Percentiles rank a stretch among this genome's conserved stretches.
Conservation (phyloP, 2,329 filamentous ascomycete genomes). For the Arthrobotrys megalospora region DNA sequence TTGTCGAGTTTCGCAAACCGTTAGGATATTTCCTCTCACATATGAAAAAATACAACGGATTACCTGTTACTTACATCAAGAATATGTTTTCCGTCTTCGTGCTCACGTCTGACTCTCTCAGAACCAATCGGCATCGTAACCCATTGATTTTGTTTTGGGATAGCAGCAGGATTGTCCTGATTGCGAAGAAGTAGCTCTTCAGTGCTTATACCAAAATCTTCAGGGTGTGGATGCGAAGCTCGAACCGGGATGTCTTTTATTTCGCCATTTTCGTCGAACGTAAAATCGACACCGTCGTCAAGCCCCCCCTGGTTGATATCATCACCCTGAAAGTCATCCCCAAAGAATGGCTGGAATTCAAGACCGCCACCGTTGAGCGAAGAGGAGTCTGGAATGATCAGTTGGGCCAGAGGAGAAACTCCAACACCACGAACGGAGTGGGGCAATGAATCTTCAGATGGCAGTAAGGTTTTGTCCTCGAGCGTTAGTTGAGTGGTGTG, state of each 20-base stretch:
- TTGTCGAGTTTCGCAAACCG: not conserved
- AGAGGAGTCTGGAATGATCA: conserved; percentile 45
- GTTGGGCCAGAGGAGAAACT: conserved; percentile 1
- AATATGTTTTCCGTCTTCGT: conserved; percentile 40
- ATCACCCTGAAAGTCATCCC: conserved; percentile 5
- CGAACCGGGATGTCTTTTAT: conserved; percentile 59
- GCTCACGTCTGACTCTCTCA: conserved; percentile 42
- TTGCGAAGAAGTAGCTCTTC: not conserved
- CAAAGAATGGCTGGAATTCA: conserved; percentile 21
- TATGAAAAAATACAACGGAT: not conserved
- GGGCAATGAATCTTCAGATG: conserved; percentile 4
- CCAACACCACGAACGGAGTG: not conserved
- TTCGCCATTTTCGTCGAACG: conserved; percentile 63
- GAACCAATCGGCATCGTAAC: not conserved
- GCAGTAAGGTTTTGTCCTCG: conserved; percentile 49
- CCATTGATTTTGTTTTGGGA: conserved; percentile 20
- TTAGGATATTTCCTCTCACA: no score
- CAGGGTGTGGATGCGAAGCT: not conserved
- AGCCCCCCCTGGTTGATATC: conserved; percentile 19
- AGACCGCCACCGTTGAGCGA: conserved; percentile 9
- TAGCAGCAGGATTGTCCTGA: conserved; percentile 13
- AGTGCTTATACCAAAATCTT: not conserved
- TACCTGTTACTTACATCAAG: conserved; percentile 15
- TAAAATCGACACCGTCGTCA: conserved; percentile 61
- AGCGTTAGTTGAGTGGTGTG: conserved; percentile 35